These are phyloP conservation scores for Sporothrix schenckii DNA, from an alignment of 2,329 filamentous ascomycete species.

Conservation along the genomic window DNA sequence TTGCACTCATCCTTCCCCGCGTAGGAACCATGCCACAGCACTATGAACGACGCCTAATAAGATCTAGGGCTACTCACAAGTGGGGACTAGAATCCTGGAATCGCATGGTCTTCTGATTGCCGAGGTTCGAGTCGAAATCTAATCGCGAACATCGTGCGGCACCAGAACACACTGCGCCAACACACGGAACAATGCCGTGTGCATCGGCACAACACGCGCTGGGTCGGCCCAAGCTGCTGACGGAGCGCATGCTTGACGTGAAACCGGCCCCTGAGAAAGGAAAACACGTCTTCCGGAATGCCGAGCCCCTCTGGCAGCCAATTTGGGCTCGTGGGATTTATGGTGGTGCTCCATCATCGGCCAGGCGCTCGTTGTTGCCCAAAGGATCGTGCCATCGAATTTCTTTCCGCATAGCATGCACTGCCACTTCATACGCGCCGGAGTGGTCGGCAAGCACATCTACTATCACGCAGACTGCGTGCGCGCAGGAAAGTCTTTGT, in stretches of 20 bases:
- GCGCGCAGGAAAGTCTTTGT: conserved; percentile 24
- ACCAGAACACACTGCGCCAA: neutral
- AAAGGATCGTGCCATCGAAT: neutral
- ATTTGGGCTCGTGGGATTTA: conserved; percentile 32
- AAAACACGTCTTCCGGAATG: neutral
- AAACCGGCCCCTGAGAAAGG: neutral
- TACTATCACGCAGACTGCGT: conserved; percentile 24
- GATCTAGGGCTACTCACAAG: too few relatives aligned
- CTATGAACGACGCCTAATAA: too few relatives aligned
- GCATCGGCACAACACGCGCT: neutral
- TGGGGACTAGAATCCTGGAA: too few relatives aligned
- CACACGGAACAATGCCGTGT: neutral
- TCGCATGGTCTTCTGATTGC: too few relatives aligned
- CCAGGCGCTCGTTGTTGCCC: conserved; percentile 24
- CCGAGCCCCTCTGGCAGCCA: conserved; percentile 17
- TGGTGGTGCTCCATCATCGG: conserved; percentile 30
- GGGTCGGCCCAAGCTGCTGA: neutral
- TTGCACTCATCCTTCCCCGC: too few relatives aligned
- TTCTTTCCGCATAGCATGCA: conserved; percentile 34
- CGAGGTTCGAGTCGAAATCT: too few relatives aligned
- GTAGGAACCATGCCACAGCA: too few relatives aligned
- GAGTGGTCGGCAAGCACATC: neutral
- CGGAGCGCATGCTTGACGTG: neutral
- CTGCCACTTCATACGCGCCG: conserved; percentile 28
- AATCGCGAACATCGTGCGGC: too few relatives aligned